A percentile compares a stretch with the other conserved stretches of the same genome.
Evolutionary conservation across 2,329 filamentous ascomycete species (phyloP).

Genomic region (Aspergillus sp.): DNA sequence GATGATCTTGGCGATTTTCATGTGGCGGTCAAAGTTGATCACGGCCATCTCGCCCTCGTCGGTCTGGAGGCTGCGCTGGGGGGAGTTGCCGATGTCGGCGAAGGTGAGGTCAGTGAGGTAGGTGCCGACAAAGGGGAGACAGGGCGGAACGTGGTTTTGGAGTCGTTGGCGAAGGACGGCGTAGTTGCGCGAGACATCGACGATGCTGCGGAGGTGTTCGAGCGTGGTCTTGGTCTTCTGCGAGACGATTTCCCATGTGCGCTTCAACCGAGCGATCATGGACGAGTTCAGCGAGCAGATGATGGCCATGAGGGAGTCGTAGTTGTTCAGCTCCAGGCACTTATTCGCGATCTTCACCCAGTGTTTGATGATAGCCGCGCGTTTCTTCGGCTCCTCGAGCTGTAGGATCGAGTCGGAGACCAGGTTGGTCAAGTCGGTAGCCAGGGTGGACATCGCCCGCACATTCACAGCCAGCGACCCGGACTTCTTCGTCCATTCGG

Average conservation of each 20-base stretch:
- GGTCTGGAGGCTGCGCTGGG: constrained; percentile 63
- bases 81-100: constrained; percentile 85
- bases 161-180: constrained; percentile 73
- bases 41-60: constrained; percentile 62
- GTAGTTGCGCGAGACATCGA: constrained; percentile 87
- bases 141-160: constrained; percentile 79
- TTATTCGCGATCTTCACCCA: constrained; percentile 93
- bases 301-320: constrained; percentile 93
- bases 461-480: constrained; percentile 77
- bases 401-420: constrained; percentile 88
- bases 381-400: constrained; percentile 83
- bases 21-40: constrained; percentile 97
- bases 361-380: constrained; percentile 84
- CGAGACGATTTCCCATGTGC: constrained; percentile 85
- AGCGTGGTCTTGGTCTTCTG: constrained; percentile 72
- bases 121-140: constrained; percentile 89
- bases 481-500: constrained; percentile 87
- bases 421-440: constrained; percentile 83
- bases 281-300: constrained; percentile 90
- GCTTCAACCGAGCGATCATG: constrained; percentile 75
- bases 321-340: constrained; percentile 85
- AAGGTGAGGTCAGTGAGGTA: constrained; percentile 95
- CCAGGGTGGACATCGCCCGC: constrained; percentile 84
- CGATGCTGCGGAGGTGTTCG: constrained; percentile 68
- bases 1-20: constrained; percentile 88